These are phyloP conservation scores for Globisporangium barbulae DNA, from an alignment of 352 stramenopile genomes.

Conservation along the genomic window DNA sequence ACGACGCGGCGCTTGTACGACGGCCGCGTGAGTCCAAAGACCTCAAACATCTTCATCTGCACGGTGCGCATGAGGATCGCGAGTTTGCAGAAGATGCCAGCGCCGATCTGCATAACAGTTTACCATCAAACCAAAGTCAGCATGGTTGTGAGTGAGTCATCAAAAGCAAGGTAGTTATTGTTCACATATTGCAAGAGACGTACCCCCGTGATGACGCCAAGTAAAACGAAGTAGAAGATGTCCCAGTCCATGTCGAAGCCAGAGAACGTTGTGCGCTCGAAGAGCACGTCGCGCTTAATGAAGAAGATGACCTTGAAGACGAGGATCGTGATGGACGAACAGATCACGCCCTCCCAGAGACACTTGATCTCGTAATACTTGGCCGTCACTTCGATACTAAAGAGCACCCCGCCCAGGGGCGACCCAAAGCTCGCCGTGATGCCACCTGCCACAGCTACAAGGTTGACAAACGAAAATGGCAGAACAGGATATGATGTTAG, in stretches of 20 bases:
- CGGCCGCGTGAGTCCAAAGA: conserved; percentile 45
- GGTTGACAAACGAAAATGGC: not conserved
- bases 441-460: conserved; percentile 59
- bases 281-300: conserved; percentile 67
- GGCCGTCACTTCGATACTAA: conserved; percentile 84
- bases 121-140: not conserved
- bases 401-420: conserved; percentile 71
- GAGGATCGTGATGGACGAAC: conserved; percentile 73
- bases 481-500: not conserved
- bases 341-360: conserved; percentile 81
- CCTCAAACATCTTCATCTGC: conserved; percentile 51
- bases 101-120: conserved; percentile 36
- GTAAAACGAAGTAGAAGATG: conserved; percentile 65
- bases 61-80: conserved; percentile 40
- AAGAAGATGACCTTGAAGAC: conserved; percentile 78
- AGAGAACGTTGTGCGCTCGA: conserved; percentile 71
- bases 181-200: conserved; percentile 10
- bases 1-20: conserved; percentile 54
- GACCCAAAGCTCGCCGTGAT: conserved; percentile 82
- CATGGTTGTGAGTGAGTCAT: not conserved
- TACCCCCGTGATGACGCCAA: conserved; percentile 69
- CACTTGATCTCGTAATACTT: conserved; percentile 87
- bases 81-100: conserved; percentile 62
- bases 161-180: not conserved
- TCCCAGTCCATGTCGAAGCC: conserved; percentile 82